Evolutionary conservation across 106 monocot species (phyloP), one percentile per base, ranked within the genome.

Genomic region (Amphibolis antarctica): DNA sequence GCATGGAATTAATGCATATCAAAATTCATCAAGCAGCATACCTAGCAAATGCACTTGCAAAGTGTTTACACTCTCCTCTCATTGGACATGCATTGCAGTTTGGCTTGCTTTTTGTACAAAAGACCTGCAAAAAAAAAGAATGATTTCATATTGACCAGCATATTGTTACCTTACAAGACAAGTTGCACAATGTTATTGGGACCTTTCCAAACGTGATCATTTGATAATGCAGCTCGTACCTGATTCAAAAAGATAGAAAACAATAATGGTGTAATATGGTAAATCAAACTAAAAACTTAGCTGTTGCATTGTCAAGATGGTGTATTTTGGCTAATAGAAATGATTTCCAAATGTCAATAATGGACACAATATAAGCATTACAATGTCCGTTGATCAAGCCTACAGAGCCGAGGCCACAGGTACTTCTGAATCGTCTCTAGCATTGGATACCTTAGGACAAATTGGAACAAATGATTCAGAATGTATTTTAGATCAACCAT

Each of bases 171-270:
- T 59, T 21, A 22, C 22, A 22, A 28, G 36, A 21, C 12, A 44
- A 4, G 10, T 44, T 6, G 9, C 10, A 7, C 9, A 1, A 62
- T 10, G 21, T 62, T 51, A 17, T 28, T 54, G 30, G 31, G 78
- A 90, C 90, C 90, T 90, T 90, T 53, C 86, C 85, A 66, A 82
- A 83, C 64, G 90, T 82, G 42, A 90, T 90, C 76, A 90, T 73
- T 46, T 82, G 90, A 69, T 83, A 86, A 71, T 90, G 90, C 19
- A 90, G 78, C 67, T 86, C 82, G 71, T 90, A 86, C 80, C 90
- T 90, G 71, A 57, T 25, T 28, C 49, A 55, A 69, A 70, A 28
- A 10, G 66, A 3, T 15, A 55, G 56, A 9, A 55, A 69, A 55
- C 20, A 50, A 9, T 64, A 54, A 9, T 21, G 60, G 52, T 46